Percentiles rank a stretch among this genome's conserved stretches.
Evolutionary conservation across 805 yeast genomes (phyloP).

Genomic region (Saturnispora kantuleensis): DNA sequence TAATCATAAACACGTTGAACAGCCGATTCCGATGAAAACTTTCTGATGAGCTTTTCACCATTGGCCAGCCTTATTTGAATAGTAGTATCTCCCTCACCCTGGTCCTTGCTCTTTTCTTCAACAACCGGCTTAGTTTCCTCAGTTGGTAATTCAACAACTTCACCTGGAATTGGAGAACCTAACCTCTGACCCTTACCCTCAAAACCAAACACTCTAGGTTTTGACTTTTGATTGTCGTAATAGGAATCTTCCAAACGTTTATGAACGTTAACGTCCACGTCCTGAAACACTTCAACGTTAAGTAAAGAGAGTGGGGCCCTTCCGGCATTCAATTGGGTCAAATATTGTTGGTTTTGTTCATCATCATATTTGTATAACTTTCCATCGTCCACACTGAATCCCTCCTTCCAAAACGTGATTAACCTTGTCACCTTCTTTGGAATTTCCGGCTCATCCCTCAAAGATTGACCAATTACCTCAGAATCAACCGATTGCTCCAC

Average conservation of each 20-base stretch:
- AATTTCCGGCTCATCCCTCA: constrained; percentile 20
- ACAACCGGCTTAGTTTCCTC: constrained; percentile 15
- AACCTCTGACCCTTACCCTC: constrained; percentile 73
- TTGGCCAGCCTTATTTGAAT: constrained; percentile 79
- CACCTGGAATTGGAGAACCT: constrained; percentile 86
- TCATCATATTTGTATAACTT: constrained; percentile 80
- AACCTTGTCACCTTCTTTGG: constrained; percentile 58
- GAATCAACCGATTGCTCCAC: constrained; percentile 30
- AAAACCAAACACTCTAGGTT: constrained; percentile 49
- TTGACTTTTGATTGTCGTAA: constrained; percentile 38
- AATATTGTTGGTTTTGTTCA: constrained; percentile 70
- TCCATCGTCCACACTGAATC: constrained; percentile 93
- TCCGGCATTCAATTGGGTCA: constrained; percentile 77
- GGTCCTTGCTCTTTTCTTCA: constrained; percentile 8
- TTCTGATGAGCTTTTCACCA: constrained; percentile 60
- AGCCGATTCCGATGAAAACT: constrained; percentile 55
- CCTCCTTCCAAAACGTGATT: constrained; percentile 93
- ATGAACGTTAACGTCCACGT: constrained; percentile 82
- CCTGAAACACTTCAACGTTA: constrained; percentile 82
- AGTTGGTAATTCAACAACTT: constrained; percentile 22
- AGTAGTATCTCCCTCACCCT: constrained; percentile 43
- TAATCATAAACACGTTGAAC: constrained; percentile 60
- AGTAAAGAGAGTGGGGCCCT: constrained; percentile 81
- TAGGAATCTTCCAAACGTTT: constrained; percentile 76
- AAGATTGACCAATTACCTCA: constrained; percentile 7